Conservation (phyloP, 345 rosid genomes). For the Citrus mangshanensis region DNA sequence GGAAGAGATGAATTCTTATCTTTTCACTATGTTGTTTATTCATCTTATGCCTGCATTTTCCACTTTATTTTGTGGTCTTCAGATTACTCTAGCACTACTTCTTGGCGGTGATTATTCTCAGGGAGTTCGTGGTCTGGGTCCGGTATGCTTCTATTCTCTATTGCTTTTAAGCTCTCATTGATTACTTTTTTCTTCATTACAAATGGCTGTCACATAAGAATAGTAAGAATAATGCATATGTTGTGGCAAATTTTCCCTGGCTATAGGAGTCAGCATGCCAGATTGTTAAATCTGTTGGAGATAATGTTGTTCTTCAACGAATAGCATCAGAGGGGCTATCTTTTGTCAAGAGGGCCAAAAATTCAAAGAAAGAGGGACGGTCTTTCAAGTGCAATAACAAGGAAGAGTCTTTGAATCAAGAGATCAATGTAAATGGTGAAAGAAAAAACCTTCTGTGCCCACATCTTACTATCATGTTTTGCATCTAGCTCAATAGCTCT, state of each 20-base stretch:
- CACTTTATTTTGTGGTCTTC: conserved; percentile 15
- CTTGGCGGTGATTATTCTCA: conserved; percentile 89
- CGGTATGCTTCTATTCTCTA: conserved; percentile 41
- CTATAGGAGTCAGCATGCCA: conserved; percentile 82
- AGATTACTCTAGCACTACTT: conserved; percentile 84
- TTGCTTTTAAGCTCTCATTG: conserved; percentile 13
- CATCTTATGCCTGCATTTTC: not conserved
- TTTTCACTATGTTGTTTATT: not conserved
- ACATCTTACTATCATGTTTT: conserved; percentile 10
- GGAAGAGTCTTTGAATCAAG: conserved; percentile 27
- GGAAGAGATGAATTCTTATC: not conserved
- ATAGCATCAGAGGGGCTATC: conserved; percentile 55
- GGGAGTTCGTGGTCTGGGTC: conserved; percentile 83
- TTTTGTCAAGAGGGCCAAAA: conserved; percentile 45
- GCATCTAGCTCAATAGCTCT: conserved; percentile 9
- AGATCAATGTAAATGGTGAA: conserved; percentile 40
- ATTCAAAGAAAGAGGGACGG: conserved; percentile 42
- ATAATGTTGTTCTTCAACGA: conserved; percentile 53
- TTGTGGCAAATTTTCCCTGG: conserved; percentile 5
- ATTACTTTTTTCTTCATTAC: not conserved
- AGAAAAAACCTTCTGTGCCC: conserved; percentile 13
- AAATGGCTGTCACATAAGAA: not conserved
- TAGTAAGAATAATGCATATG: conserved; percentile 3
- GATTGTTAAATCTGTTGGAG: conserved; percentile 69
- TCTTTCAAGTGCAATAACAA: conserved; percentile 26